These are phyloP conservation scores for Botrytis deweyae DNA, from an alignment of 2,329 filamentous ascomycete genomes.

Conservation along the genomic window DNA sequence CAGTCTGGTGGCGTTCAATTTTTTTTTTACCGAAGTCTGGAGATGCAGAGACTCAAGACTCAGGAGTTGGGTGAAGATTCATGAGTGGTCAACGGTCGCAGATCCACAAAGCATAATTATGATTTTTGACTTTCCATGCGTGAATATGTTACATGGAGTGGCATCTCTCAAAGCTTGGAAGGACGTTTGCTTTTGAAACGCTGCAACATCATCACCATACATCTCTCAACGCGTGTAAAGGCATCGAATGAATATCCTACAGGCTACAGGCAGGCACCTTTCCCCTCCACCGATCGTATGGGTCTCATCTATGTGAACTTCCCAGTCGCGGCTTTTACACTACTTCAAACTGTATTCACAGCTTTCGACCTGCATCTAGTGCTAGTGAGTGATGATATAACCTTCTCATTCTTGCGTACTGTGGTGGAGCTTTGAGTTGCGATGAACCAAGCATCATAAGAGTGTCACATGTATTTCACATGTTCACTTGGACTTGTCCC, in stretches of 20 bases:
- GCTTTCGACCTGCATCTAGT: conserved; percentile 1
- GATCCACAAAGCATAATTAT: conserved; percentile 1
- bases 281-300: not conserved
- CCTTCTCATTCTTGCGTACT: conserved; percentile 7
- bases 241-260: conserved; percentile 7
- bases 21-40: conserved; percentile 7
- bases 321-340: conserved; percentile 3
- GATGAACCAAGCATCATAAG: not conserved
- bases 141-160: not conserved
- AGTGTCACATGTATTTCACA: conserved; percentile 13
- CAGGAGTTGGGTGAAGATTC: not conserved
- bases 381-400: conserved; percentile 5
- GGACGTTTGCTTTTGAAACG: conserved; percentile 16
- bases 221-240: conserved; percentile 14
- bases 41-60: not conserved
- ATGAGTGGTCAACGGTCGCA: conserved; percentile 8
- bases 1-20: conserved; percentile 4
- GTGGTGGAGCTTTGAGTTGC: not conserved
- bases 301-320: not conserved
- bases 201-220: conserved; percentile 2
- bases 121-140: not conserved
- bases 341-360: not conserved
- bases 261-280: conserved; percentile 5
- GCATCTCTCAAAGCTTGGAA: not conserved
- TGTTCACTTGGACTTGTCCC: not conserved